These are phyloP conservation scores for Diaporthe longicolla DNA, from an alignment of 2,329 filamentous ascomycete genomes.

Conservation along the genomic window DNA sequence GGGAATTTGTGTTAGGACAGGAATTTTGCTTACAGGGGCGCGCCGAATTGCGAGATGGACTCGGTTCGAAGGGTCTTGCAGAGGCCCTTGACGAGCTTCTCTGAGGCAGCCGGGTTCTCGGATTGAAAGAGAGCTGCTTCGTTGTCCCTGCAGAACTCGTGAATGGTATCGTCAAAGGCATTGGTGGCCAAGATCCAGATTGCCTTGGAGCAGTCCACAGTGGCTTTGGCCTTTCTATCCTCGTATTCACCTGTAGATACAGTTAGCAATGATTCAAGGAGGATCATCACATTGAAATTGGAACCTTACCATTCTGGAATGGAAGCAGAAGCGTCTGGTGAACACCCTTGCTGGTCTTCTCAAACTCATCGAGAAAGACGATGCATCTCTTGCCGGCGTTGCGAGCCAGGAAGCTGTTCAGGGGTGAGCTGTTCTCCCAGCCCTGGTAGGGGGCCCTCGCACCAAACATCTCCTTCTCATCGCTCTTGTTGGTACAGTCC, in stretches of 20 bases:
- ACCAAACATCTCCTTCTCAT: constrained; percentile 60
- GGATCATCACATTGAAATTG: not conserved
- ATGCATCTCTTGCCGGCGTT: constrained; percentile 55
- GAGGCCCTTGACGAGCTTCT: constrained; percentile 35
- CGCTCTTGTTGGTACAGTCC: constrained; percentile 56
- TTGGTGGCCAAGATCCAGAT: constrained; percentile 66
- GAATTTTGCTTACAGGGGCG: constrained; percentile 48
- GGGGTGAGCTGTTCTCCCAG: constrained; percentile 53
- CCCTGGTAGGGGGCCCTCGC: constrained; percentile 53
- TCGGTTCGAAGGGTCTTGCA: constrained; percentile 35
- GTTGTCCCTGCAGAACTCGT: constrained; percentile 55
- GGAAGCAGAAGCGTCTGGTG: constrained; percentile 59
- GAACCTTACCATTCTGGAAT: constrained; percentile 58
- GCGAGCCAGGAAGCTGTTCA: constrained; percentile 63
- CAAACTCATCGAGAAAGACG: constrained; percentile 67
- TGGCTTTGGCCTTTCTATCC: constrained; percentile 54
- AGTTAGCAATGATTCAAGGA: not conserved
- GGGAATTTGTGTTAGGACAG: no score
- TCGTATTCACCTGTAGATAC: constrained; percentile 51
- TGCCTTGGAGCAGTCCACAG: constrained; percentile 58
- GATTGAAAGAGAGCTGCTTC: constrained; percentile 35
- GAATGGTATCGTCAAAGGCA: constrained; percentile 55
- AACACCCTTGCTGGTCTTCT: constrained; percentile 59
- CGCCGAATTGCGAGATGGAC: constrained; percentile 34
- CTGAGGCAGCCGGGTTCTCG: not conserved